phyloP scores from a whole-genome alignment of 1,284 basidiomycete species.

The Ceratobasidium sp. region DNA sequence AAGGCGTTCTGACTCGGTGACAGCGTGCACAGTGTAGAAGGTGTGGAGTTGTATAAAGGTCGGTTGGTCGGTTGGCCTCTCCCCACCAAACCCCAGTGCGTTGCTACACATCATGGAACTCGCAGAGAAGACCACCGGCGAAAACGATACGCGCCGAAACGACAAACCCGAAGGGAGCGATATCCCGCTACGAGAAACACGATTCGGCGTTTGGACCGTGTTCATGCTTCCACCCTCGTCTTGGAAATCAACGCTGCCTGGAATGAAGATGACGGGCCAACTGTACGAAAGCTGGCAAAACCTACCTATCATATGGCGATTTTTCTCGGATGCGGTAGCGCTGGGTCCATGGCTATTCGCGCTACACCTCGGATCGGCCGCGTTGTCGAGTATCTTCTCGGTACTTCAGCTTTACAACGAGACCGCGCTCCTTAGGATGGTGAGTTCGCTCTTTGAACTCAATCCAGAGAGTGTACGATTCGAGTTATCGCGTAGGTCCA shows the following conservation, averaged over 20 bases:
- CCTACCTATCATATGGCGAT: not conserved
- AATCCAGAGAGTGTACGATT: not conserved
- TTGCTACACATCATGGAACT: not conserved
- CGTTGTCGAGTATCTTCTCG: not conserved
- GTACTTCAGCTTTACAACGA: not conserved
- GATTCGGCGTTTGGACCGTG: conserved; percentile 9
- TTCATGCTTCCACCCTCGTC: not conserved
- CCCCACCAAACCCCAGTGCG: not conserved
- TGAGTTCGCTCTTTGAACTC: not conserved
- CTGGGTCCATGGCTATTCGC: not conserved
- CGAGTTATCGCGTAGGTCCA: not conserved
- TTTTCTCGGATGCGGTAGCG: not conserved
- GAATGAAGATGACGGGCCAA: too few relatives aligned
- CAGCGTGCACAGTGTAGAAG: not conserved
- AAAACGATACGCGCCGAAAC: not conserved
- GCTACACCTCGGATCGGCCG: not conserved
- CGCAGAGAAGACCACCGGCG: not conserved
- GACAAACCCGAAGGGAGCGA: not conserved
- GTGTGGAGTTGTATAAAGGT: not conserved
- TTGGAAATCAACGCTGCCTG: not conserved
- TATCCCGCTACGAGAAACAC: not conserved
- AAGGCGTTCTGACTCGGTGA: not conserved
- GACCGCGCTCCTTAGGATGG: not conserved
- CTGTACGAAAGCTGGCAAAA: not conserved
- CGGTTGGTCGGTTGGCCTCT: not conserved